Evolutionary conservation across 2,329 filamentous ascomycete species (phyloP), one percentile per base, ranked within the genome.

Genomic region (Rhytidhysteron rufulum): DNA sequence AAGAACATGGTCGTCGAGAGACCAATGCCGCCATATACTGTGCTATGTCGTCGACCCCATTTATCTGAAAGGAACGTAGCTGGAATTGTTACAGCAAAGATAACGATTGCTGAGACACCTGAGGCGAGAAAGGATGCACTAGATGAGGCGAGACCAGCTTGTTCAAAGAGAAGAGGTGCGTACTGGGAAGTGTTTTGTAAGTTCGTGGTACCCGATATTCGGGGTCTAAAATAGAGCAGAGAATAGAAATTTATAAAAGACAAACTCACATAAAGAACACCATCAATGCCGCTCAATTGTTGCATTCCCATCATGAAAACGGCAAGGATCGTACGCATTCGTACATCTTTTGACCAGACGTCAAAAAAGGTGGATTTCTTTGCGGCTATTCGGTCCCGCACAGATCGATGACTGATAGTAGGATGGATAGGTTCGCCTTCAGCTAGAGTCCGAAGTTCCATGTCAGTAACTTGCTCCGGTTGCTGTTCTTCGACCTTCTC

Each of bases 281-380:
- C 80, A 47, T 84, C 80, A 36, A 83, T 83, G 0, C 80, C 79
- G 20, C 69, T 76, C 0, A 83, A 61, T 49, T 84, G 80, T 22
- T 78, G 70, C 69, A 81, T 78, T 2, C 68, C 72, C 55, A 83
- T 72, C 38, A 81, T 57, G 44, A 82, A 82, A 0, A 78, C 65
- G 1, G 72, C 78, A 15, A 82, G 58, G 0, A 69, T 56, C 0
- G 76, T 79, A 3, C 71, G 66, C 4, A 62, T 62, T 16, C 74
- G 66, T 13, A 27, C 24, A 27, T 27, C 24, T 27, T 13, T 7
- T 8, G 24, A 27, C 24, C 24, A 27, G 24, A 27, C 24, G 24
- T 27, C 24, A 27, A 27, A 27, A 13, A 27, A 27, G 7, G 8
- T 13, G 13, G 24, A 13, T 13, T 27, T 27, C 24, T 27, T 27